phyloP scores from a whole-genome alignment of 257 asterid genomes.

The Leptodermis oblonga region DNA sequence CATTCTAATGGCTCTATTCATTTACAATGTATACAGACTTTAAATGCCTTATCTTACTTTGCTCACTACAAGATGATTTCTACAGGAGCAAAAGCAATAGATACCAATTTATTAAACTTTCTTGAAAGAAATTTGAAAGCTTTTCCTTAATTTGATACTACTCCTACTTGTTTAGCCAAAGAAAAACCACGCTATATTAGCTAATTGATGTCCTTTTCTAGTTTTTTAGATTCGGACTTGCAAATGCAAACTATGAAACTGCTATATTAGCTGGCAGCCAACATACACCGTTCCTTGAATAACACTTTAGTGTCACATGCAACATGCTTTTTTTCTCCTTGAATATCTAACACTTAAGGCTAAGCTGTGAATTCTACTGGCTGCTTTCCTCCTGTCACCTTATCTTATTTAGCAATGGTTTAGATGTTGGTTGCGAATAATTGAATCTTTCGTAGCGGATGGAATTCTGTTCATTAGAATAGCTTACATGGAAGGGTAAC shows the following conservation, averaged over 20 bases:
- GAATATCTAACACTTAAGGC: background rate
- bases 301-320: no score
- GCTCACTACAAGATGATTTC: background rate
- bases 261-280: background rate
- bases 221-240: background rate
- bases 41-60: conserved; percentile 3
- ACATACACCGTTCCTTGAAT: background rate
- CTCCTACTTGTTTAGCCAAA: background rate
- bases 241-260: background rate
- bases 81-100: no score
- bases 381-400: background rate
- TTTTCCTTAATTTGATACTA: background rate
- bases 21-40: no score
- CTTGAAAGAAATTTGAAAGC: background rate
- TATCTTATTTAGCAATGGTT: background rate
- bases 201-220: background rate
- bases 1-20: background rate
- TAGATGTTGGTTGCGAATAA: background rate
- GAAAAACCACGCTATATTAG: background rate
- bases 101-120: no score
- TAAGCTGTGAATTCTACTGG: no score
- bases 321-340: background rate
- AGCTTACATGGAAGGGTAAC: no score
- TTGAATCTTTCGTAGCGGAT: background rate
- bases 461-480: background rate